Base-by-base conservation (phyloP, 768 basidiomycete genomes). In the Hemileccinum impolitum region DNA sequence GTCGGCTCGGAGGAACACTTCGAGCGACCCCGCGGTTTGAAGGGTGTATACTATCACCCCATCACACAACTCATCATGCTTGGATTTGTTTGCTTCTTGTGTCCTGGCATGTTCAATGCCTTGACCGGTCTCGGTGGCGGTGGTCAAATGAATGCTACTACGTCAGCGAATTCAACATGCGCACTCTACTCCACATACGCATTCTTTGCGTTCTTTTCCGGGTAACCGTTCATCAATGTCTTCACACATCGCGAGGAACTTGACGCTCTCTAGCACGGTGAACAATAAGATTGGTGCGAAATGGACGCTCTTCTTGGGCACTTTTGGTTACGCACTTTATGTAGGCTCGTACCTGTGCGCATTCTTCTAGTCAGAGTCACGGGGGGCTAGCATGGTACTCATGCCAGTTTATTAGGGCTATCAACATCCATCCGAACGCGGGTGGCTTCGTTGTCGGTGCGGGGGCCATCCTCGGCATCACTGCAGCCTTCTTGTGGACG, bases 71-170 rank as follows among this genome's bases (percentile, higher is more conserved):
- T 73, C 2, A 63, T 84, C 49, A 74, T 89, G 73, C 74, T 87
- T 40, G 86, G 84, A 38, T 74, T 88, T 41, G 80, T 87, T 40
- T 86, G 85, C 36, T 76, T 77, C 62, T 66, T 76, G 60, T 70
- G 68, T 51, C 66, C 66, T 67, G 86, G 87, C 41, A 74, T 89
- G 40, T 90, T 87, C 70, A 89, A 90, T 59, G 81, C 86, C 8
- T 70, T 89, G 58, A 87, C 81, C 47, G 86, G 88, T 31, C 73
- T 93, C 43, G 89, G 90, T 3, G 87, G 76, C 37, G 88, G 85
- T 39, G 90, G 90, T 0, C 85, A 85, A 66, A 58, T 87, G 34
- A 80, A 88, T 56, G 55, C 78, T 3, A 74, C 72, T 5, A 85
- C 81, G 7, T 78, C 77, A 57, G 84, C 87, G 9, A 86, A 90